Evolutionary conservation across 495 filamentous ascomycete species (phyloP).

Genomic region (Penicillium turbatum): DNA sequence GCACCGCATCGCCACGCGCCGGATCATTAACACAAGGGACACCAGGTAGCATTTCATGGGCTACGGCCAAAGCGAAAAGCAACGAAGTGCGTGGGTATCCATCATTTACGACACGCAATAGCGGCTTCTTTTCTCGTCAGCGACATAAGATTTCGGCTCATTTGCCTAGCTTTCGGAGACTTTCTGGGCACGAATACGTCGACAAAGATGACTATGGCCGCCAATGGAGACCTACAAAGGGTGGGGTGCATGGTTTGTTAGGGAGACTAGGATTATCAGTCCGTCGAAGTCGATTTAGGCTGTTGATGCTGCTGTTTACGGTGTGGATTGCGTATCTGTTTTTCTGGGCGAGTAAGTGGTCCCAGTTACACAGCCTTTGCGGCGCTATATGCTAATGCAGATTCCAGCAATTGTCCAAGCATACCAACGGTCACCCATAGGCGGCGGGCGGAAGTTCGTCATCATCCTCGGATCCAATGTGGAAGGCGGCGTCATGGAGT

Average conservation of each 20-base stretch:
- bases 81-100: constrained; percentile 73
- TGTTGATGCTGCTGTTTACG: constrained; percentile 55
- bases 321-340: constrained; percentile 61
- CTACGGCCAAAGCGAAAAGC: constrained; percentile 68
- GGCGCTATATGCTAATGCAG: not conserved
- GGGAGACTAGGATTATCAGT: constrained; percentile 39
- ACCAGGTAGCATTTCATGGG: constrained; percentile 65
- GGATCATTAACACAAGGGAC: constrained; percentile 32
- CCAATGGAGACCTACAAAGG: constrained; percentile 26
- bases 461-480: constrained; percentile 92
- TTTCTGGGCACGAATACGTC: constrained; percentile 45
- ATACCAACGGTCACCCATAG: constrained; percentile 59
- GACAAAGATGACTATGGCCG: constrained; percentile 75
- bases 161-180: constrained; percentile 61
- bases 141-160: constrained; percentile 68
- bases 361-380: constrained; percentile 29
- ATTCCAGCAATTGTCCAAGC: constrained; percentile 32
- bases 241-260: constrained; percentile 22
- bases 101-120: constrained; percentile 73
- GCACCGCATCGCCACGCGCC: constrained; percentile 60
- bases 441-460: constrained; percentile 86
- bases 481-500: constrained; percentile 97
- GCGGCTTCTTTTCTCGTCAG: constrained; percentile 78
- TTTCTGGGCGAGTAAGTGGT: constrained; percentile 46
- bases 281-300: constrained; percentile 54